phyloP scores from a whole-genome alignment of 2,329 filamentous ascomycete species.

The Hypoxylon sp. region DNA sequence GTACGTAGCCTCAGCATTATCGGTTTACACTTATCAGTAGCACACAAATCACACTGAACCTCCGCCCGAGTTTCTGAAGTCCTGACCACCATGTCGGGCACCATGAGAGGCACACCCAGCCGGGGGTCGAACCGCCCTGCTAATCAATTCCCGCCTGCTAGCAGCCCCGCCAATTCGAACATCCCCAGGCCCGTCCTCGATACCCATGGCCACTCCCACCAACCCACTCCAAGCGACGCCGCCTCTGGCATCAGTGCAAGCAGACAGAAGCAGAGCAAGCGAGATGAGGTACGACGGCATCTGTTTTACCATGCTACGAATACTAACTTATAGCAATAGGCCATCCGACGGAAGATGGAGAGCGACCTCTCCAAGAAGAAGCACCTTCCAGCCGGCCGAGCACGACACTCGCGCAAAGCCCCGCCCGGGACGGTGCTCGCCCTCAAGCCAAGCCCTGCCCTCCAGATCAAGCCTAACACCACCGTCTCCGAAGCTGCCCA shows the following conservation, averaged over 20 bases:
- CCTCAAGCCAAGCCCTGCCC: constrained; percentile 92
- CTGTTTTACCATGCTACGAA: constrained; percentile 43
- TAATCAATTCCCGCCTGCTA: constrained; percentile 65
- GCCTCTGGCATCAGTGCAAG: constrained; percentile 86
- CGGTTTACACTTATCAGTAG: constrained; percentile 12
- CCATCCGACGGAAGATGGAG: constrained; percentile 96
- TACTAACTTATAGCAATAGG: constrained; percentile 69
- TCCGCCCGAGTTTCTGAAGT: constrained; percentile 57
- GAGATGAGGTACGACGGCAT: constrained; percentile 86
- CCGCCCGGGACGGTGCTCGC: constrained; percentile 96
- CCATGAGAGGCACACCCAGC: constrained; percentile 79
- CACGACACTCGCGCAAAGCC: constrained; percentile 90
- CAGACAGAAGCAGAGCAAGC: constrained; percentile 95
- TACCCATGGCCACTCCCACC: constrained; percentile 57
- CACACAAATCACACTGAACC: constrained; percentile 1
- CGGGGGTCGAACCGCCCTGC: constrained; percentile 68
- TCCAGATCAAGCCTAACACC: constrained; percentile 96
- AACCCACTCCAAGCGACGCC: constrained; percentile 68
- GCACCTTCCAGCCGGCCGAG: constrained; percentile 80
- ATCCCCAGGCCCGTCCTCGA: constrained; percentile 83
- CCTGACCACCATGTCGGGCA: constrained; percentile 73
- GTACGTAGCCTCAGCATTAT: constrained; percentile 27
- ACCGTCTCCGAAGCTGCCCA: constrained; percentile 97
- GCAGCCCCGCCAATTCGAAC: constrained; percentile 73
- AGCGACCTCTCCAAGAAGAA: constrained; percentile 98